phyloP scores from a whole-genome alignment of 2,329 filamentous ascomycete species.

The Helotiales sp. region DNA sequence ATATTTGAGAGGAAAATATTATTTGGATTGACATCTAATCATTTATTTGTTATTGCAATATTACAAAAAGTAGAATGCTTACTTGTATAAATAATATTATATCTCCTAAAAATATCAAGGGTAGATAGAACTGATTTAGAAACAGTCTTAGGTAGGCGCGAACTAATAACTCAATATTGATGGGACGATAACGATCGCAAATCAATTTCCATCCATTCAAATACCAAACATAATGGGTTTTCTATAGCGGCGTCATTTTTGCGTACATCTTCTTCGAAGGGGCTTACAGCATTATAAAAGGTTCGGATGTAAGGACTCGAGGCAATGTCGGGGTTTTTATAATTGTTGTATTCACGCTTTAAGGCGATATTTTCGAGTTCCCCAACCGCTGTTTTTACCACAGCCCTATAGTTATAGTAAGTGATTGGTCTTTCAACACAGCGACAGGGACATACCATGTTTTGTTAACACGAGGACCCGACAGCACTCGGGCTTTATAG shows the following conservation, averaged over 20 bases:
- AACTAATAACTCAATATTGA: background rate
- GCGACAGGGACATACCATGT: background rate
- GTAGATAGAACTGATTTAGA: background rate
- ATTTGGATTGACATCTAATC: background rate
- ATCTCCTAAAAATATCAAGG: background rate
- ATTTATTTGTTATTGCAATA: background rate
- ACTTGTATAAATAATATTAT: background rate
- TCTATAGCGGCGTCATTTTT: background rate
- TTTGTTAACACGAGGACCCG: background rate
- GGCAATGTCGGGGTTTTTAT: background rate
- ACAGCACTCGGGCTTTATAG: background rate
- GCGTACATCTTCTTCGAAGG: background rate
- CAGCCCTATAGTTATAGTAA: conserved; percentile 1
- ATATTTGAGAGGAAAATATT: background rate
- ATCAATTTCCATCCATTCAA: conserved; percentile 7
- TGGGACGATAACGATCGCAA: background rate
- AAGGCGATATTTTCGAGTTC: conserved; percentile 8
- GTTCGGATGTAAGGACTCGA: background rate
- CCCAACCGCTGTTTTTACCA: conserved; percentile 19
- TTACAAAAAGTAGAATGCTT: background rate
- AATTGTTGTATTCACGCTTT: conserved; percentile 22
- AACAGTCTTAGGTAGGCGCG: background rate
- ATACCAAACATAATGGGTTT: background rate
- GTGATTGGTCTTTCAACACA: too few relatives aligned
- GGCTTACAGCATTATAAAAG: background rate